Percentiles rank a stretch among this genome's conserved stretches.
Conservation (phyloP, 192 early-diverging fungal genomes). For the Phycomyces blakesleeanus region DNA sequence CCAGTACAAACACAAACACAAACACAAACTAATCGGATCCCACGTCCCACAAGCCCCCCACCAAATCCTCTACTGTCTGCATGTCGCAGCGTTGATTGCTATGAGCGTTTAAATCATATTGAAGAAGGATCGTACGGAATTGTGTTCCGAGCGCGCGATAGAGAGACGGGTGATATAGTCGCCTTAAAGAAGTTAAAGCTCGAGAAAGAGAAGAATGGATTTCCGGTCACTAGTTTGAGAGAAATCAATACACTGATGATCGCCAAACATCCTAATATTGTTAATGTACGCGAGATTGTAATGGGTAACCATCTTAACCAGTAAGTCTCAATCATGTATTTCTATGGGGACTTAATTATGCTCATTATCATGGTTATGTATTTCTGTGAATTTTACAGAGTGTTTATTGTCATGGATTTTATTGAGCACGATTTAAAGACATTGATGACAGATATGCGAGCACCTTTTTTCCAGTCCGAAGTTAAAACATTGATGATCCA, state of each 20-base stretch:
- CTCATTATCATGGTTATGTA: background rate
- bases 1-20: background rate
- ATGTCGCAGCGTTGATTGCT: slow-evolving; percentile 78
- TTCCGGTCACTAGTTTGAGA: slow-evolving; percentile 74
- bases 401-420: slow-evolving; percentile 98
- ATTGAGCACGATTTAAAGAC: slow-evolving; percentile 92
- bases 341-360: background rate
- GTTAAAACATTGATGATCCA: slow-evolving; percentile 76
- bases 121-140: slow-evolving; percentile 96
- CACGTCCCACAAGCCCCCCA: no score
- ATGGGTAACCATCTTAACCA: slow-evolving; percentile 59
- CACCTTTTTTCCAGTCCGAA: slow-evolving; percentile 83
- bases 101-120: slow-evolving; percentile 93
- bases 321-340: slow-evolving; percentile 34
- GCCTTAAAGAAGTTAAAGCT: slow-evolving; percentile 56
- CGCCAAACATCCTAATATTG: slow-evolving; percentile 81
- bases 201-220: slow-evolving; percentile 63
- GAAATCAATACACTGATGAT: slow-evolving; percentile 73
- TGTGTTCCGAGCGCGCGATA: slow-evolving; percentile 88
- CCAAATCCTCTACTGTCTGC: slow-evolving; percentile 41
- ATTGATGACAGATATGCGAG: slow-evolving; percentile 80
- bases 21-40: no score
- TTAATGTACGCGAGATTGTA: slow-evolving; percentile 76
- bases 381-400: slow-evolving; percentile 42
- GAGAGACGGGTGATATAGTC: slow-evolving; percentile 67